Evolutionary conservation across 106 monocot genomes (phyloP).

Genomic region (Chionographis japonica): DNA sequence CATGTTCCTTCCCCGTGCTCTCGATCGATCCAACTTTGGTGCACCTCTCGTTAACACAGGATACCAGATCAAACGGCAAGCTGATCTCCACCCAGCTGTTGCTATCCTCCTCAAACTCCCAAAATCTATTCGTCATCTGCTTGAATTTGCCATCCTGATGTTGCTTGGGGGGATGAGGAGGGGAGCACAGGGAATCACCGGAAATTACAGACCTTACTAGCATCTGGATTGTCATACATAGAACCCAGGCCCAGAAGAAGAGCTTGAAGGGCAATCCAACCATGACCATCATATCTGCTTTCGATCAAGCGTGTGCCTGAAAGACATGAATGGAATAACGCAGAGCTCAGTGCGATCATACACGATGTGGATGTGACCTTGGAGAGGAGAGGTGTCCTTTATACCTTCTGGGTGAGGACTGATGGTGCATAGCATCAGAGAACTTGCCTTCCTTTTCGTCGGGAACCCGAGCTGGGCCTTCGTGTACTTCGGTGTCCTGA

Average conservation of each 20-base stretch:
- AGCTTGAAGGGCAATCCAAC: conserved; percentile 13
- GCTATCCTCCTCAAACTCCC: conserved; percentile 62
- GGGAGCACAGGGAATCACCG: conserved; percentile 33
- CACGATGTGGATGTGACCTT: background rate
- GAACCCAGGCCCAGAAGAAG: conserved; percentile 18
- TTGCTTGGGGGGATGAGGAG: conserved; percentile 20
- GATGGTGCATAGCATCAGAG: conserved; percentile 9
- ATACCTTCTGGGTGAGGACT: background rate
- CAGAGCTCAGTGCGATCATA: conserved; percentile 8
- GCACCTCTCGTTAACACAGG: conserved; percentile 69
- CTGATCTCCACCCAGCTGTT: conserved; percentile 75
- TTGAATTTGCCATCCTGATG: conserved; percentile 38
- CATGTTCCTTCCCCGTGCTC: conserved; percentile 6
- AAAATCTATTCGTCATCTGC: conserved; percentile 62
- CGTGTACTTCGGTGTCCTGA: background rate
- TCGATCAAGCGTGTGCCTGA: background rate
- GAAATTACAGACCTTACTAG: conserved; percentile 14
- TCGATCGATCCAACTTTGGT: conserved; percentile 67
- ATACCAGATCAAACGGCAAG: conserved; percentile 61
- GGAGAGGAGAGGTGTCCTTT: background rate
- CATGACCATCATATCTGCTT: conserved; percentile 4
- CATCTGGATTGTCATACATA: conserved; percentile 9
- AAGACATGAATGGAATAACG: conserved; percentile 4
- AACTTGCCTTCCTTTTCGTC: background rate
- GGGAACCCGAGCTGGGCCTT: conserved; percentile 1